Base-by-base conservation (phyloP, 2,329 filamentous ascomycete genomes). In the Fusarium chlamydosporum region DNA sequence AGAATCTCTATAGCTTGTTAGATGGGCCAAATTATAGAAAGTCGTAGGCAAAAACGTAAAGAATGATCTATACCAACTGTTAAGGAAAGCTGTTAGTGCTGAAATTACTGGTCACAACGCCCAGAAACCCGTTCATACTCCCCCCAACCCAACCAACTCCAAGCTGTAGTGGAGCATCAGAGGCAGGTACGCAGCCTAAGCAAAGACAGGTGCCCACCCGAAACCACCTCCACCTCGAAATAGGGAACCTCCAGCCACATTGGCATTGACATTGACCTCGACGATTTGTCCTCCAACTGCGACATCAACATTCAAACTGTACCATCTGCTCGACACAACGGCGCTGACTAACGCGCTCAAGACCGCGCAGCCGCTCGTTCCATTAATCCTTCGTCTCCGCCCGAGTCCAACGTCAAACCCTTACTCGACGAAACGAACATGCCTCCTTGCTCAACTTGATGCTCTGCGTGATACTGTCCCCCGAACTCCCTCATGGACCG, bases 401-500 rank as follows among this genome's bases (percentile, higher is more conserved):
- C 48, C 43, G n/a, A 61, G 43, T 51, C 41, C 33, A 12, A 51
- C 37, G 16, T 23, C 16, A 56, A 47, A 34, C 40, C 53, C 48
- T 46, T 59, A 18, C 60, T 58, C 62, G 50, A 63, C 51, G 66
- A 67, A 76, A 72, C 68, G 68, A 76, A 72, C 65, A 77, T 77
- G 75, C 67, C 70, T 73, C 68, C 66, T 72, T 70, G 65, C 64
- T 73, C 68, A 61, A 61, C 66, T 59, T 68, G 63, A 71, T 68
- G 70, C 70, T 64, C 60, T 71, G 62, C 57, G 62, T 73, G 67
- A 74, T 74, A 61, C 62, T 35, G 34, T 58, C 66, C 63, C 61
- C 58, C 60, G 34, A 60, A 60, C 27, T 68, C 56, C 67, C 68
- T 73, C 61, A 81, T 81, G 79, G 79, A 81, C 75, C 78, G 78